Evolutionary conservation across 2,329 filamentous ascomycete genomes (phyloP).

Genomic region (Cladosporium sp.): DNA sequence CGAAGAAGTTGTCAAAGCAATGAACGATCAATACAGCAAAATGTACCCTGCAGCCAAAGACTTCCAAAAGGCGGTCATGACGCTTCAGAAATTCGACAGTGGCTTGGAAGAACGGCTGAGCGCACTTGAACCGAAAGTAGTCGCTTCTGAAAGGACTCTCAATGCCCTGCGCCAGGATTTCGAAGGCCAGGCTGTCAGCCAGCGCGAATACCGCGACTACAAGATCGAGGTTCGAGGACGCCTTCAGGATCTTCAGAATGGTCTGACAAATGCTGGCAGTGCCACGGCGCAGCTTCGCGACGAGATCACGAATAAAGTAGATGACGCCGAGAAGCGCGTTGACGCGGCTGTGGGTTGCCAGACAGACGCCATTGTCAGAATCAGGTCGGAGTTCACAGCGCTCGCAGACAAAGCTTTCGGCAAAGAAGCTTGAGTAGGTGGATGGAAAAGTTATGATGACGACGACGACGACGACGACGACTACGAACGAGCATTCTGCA

Average conservation of each 20-base stretch:
- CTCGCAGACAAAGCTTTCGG: not conserved
- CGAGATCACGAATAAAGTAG: not conserved
- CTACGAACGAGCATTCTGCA: too few relatives aligned
- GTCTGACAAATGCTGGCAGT: too few relatives aligned
- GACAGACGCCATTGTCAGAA: not conserved
- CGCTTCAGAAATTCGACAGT: not conserved
- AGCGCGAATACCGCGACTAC: too few relatives aligned
- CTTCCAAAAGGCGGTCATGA: not conserved
- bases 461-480: too few relatives aligned
- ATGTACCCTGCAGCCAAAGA: conserved; percentile 22
- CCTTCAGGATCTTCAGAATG: too few relatives aligned
- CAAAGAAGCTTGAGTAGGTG: too few relatives aligned
- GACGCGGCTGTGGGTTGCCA: not conserved
- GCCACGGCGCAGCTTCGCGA: not conserved
- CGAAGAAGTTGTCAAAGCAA: conserved; percentile 19
- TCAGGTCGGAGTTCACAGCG: not conserved
- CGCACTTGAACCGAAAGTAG: not conserved
- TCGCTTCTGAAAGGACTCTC: not conserved
- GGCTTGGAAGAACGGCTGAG: not conserved
- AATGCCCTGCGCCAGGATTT: not conserved
- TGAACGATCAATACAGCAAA: conserved; percentile 21
- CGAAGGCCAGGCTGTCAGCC: not conserved
- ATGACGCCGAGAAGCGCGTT: not conserved
- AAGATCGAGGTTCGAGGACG: too few relatives aligned
- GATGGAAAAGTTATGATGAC: too few relatives aligned